phyloP scores from a whole-genome alignment of 2,329 filamentous ascomycete genomes.

The Beauveria caledonica region DNA sequence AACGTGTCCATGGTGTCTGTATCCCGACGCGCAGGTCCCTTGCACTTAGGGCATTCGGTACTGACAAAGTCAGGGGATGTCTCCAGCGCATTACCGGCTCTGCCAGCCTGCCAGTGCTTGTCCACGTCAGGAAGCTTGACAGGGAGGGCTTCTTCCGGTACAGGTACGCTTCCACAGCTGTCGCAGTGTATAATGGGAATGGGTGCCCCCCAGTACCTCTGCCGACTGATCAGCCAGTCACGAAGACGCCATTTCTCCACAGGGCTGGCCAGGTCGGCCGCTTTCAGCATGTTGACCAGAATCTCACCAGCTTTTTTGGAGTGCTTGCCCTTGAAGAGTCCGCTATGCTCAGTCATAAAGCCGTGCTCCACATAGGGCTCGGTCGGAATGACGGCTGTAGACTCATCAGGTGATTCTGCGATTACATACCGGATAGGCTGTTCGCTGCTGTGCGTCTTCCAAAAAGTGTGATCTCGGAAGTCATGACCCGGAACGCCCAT shows the following conservation, averaged over 20 bases:
- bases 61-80: slow-evolving; percentile 65
- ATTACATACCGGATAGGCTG: slow-evolving; percentile 58
- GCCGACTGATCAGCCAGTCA: slow-evolving; percentile 88
- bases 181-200: slow-evolving; percentile 82
- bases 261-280: slow-evolving; percentile 49
- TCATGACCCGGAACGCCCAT: slow-evolving; percentile 92
- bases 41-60: slow-evolving; percentile 66
- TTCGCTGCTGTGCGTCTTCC: slow-evolving; percentile 58
- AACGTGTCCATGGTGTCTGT: slow-evolving; percentile 97
- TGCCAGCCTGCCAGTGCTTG: slow-evolving; percentile 58
- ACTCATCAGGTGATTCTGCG: slow-evolving; percentile 39
- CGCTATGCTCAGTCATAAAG: slow-evolving; percentile 57
- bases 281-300: slow-evolving; percentile 50
- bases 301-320: slow-evolving; percentile 54
- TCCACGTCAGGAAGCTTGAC: slow-evolving; percentile 65
- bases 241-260: slow-evolving; percentile 70
- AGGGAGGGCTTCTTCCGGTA: slow-evolving; percentile 67
- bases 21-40: slow-evolving; percentile 63
- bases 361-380: slow-evolving; percentile 59
- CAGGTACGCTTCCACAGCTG: slow-evolving; percentile 69
- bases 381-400: slow-evolving; percentile 33
- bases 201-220: slow-evolving; percentile 85
- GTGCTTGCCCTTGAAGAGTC: slow-evolving; percentile 53
- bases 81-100: slow-evolving; percentile 70
- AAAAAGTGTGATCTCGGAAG: slow-evolving; percentile 68